A percentile compares a stretch with the other conserved stretches of the same genome.
Conservation (phyloP, 106 monocot species). For the Cymbidium sinense region DNA sequence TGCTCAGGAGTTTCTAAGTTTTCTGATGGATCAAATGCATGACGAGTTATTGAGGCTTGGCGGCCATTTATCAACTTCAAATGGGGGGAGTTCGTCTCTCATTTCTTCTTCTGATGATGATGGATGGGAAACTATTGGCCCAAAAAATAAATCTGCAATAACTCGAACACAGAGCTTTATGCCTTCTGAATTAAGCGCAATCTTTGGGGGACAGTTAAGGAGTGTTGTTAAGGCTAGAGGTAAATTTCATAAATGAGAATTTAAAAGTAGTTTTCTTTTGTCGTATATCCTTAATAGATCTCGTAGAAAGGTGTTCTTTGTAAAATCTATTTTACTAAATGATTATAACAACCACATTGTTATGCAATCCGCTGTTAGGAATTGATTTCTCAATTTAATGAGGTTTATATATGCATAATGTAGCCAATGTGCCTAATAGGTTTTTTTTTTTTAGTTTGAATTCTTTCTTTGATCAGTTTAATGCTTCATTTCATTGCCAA, state of each 20-base stretch:
- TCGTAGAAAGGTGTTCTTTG: not conserved
- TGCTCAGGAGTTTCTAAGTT: slow-evolving; percentile 98
- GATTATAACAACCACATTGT: not conserved
- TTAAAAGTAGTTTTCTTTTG: not conserved
- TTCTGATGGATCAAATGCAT: slow-evolving; percentile 93
- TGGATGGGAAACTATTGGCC: slow-evolving; percentile 98
- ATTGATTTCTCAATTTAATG: not conserved
- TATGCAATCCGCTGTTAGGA: not conserved
- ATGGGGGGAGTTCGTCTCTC: slow-evolving; percentile 30
- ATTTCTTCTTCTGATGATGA: slow-evolving; percentile 82
- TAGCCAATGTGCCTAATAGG: not conserved
- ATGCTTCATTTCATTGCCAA: not conserved
- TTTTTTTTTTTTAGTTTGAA: not conserved
- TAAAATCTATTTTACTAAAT: not conserved
- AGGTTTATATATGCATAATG: not conserved
- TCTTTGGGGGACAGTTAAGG: slow-evolving; percentile 91
- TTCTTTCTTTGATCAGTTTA: not conserved
- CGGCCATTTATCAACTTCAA: slow-evolving; percentile 31
- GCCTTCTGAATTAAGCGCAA: slow-evolving; percentile 83
- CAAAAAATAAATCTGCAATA: slow-evolving; percentile 90
- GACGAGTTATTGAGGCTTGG: slow-evolving; percentile 76
- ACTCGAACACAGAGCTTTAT: slow-evolving; percentile 91
- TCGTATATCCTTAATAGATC: not conserved
- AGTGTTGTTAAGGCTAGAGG: slow-evolving; percentile 91
- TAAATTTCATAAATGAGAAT: slow-evolving; percentile 16